A percentile compares a stretch with the other conserved stretches of the same genome.
Conservation (phyloP, 305 asterid species). For the Solanum hybrid region DNA sequence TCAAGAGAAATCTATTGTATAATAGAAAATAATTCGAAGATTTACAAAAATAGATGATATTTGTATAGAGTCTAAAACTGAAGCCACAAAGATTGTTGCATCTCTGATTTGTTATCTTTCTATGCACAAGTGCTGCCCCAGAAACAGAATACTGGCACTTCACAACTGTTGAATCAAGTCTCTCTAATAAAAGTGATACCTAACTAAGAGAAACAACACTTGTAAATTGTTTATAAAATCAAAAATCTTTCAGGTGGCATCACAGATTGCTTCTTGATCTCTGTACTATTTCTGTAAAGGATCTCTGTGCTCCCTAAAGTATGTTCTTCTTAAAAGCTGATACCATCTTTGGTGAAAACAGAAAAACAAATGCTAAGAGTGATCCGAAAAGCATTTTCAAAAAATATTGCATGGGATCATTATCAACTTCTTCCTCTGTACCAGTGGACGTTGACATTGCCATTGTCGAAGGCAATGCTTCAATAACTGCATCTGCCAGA, state of each 20-base stretch:
- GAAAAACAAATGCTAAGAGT: constrained; percentile 54
- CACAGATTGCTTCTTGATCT: not conserved
- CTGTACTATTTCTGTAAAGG: not conserved
- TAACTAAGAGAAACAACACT: not conserved
- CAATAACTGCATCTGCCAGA: constrained; percentile 84
- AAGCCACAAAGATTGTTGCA: not conserved
- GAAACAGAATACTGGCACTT: not conserved
- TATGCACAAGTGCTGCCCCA: not conserved
- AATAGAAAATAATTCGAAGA: too few relatives aligned
- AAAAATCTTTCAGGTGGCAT: not conserved
- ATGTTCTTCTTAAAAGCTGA: constrained; percentile 35
- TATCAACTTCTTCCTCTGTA: constrained; percentile 28
- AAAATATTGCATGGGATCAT: constrained; percentile 30
- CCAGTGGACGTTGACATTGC: constrained; percentile 37
- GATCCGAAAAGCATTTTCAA: constrained; percentile 61
- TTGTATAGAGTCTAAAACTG: not conserved
- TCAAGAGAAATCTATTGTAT: not conserved
- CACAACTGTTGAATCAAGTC: not conserved
- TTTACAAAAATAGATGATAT: not conserved
- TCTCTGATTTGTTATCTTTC: not conserved
- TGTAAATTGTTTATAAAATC: not conserved
- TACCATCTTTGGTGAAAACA: constrained; percentile 39
- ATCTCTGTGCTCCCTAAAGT: constrained; percentile 5
- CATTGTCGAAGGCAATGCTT: constrained; percentile 73
- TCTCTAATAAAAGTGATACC: not conserved